These are phyloP conservation scores for Anisodus tanguticus DNA, from an alignment of 257 asterid species.

Conservation along the genomic window DNA sequence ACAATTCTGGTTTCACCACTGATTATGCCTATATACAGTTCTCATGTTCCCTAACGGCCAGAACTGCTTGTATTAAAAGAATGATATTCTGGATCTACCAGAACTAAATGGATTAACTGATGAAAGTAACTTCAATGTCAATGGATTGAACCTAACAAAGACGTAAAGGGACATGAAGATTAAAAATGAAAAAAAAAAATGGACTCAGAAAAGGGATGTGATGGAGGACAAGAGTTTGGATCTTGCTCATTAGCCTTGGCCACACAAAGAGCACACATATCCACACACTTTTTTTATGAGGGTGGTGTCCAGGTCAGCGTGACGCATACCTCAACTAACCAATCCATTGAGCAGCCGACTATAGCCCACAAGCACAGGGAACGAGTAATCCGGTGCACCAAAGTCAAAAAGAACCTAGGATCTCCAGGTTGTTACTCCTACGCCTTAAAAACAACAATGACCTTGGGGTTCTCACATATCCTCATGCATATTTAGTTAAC, in stretches of 20 bases:
- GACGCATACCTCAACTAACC: neutral
- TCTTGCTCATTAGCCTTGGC: neutral
- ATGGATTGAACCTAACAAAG: neutral
- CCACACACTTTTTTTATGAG: neutral
- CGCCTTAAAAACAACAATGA: neutral
- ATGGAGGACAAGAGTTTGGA: neutral
- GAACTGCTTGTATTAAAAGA: neutral
- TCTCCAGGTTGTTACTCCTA: slow-evolving; percentile 4
- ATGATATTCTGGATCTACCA: neutral
- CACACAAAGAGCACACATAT: neutral
- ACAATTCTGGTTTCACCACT: no score
- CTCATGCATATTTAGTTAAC: neutral
- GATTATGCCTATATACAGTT: neutral
- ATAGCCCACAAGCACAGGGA: neutral
- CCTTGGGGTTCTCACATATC: neutral
- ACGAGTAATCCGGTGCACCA: neutral
- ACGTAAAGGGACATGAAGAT: neutral
- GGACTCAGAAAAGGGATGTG: neutral
- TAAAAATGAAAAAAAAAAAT: neutral
- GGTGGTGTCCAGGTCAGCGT: neutral
- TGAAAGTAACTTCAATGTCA: neutral
- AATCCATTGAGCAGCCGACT: neutral
- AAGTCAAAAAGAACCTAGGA: neutral
- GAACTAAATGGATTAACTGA: neutral
- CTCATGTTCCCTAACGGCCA: neutral